Conservation (phyloP, 805 yeast species). For the Sugiyamaella marilandica region DNA sequence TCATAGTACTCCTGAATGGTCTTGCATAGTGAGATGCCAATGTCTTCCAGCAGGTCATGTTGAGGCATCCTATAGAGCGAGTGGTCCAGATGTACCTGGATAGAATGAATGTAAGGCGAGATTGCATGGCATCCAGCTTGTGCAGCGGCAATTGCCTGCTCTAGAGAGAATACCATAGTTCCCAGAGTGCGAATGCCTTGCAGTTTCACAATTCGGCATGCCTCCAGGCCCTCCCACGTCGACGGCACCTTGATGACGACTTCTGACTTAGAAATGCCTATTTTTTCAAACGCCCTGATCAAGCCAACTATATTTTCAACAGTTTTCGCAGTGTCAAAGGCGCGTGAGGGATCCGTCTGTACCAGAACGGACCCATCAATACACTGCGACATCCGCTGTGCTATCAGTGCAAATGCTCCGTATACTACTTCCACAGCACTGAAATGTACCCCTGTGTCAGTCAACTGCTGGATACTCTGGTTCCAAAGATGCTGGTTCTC, state of each 20-base stretch:
- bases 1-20: conserved; percentile 35
- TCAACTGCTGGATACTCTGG: not conserved
- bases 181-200: conserved; percentile 33
- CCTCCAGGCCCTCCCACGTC: conserved; percentile 35
- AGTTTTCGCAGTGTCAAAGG: conserved; percentile 28
- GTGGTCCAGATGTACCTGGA: conserved; percentile 23
- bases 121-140: conserved; percentile 36
- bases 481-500: not conserved
- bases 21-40: conserved; percentile 21
- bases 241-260: conserved; percentile 36
- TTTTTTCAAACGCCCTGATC: conserved; percentile 31
- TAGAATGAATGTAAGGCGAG: conserved; percentile 35
- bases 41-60: conserved; percentile 23
- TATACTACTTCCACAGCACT: conserved; percentile 22
- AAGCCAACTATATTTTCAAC: conserved; percentile 27
- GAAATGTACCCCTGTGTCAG: not conserved
- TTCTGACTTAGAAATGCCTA: conserved; percentile 31
- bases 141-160: conserved; percentile 37
- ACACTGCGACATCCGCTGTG: conserved; percentile 33
- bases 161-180: conserved; percentile 36
- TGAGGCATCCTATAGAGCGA: conserved; percentile 24
- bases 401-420: conserved; percentile 36
- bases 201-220: conserved; percentile 28
- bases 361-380: conserved; percentile 43
- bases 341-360: conserved; percentile 30